Evolutionary conservation across 2,329 filamentous ascomycete species (phyloP), one percentile per base, ranked within the genome.

Genomic region (Rutstroemia sp.): DNA sequence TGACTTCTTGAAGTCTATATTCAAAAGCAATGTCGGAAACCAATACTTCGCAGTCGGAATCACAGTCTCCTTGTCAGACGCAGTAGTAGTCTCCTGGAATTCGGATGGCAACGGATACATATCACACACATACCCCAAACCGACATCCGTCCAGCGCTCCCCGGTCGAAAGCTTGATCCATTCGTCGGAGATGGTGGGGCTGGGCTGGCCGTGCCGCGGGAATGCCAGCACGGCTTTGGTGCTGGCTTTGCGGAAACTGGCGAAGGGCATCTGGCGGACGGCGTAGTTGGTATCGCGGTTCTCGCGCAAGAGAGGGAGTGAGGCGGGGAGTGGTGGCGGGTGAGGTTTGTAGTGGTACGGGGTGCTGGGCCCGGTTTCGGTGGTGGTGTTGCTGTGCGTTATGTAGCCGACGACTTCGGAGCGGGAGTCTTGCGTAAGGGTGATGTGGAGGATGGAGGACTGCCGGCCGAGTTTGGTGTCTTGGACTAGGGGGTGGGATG

Each of bases 1-100:
- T 6, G 77, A 69, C 68, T 86, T 88, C 74, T 92, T 94, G 40
- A 91, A 74, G 60, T 95, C 89, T 21, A 95, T 65, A 67, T 88
- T 90, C 67, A 94, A 71, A 17, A 84, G 73, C 1, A 95, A 70
- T 0, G 89, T 95, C 5, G 68, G 68, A 51, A 69, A 69, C 68
- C 68, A 70, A 54, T 61, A 65, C n/a, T 71, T 70, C 39, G 66
- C 67, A 44, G 14, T 2, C 6, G 39, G 21, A 27, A 7, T 38
- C n/a, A 10, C 2, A 16, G 5, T 1, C 21, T 46, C 23, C 68
- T 86, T 25, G 39, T 23, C 16, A 5, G 36, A 8, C 12, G 16
- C 1, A 7, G 14, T 44, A 9, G 46, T 36, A 5, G n/a, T 12
- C 2, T 19, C 2, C 21, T 21, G 17, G 8, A 40, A 38, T 5